Conservation (phyloP, 1,284 basidiomycete genomes). For the Ustilago bromivora region DNA sequence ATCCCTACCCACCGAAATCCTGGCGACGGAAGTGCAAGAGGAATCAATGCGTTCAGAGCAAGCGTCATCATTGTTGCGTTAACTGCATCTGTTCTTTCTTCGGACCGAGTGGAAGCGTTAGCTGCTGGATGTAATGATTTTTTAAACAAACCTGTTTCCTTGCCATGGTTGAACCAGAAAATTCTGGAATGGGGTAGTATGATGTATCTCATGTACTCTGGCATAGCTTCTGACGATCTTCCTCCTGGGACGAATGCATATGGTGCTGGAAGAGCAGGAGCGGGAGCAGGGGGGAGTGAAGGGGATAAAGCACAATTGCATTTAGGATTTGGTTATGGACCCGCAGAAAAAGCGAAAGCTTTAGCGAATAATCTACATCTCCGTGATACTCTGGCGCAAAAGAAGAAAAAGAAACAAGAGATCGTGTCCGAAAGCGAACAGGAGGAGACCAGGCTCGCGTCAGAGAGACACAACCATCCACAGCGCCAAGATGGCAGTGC, state of each 20-base stretch:
- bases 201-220: conserved; percentile 68
- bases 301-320: conserved; percentile 40
- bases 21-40: conserved; percentile 38
- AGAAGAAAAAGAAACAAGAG: conserved; percentile 41
- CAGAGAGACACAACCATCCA: not conserved
- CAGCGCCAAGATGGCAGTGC: not conserved
- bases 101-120: conserved; percentile 92
- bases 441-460: conserved; percentile 8
- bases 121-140: conserved; percentile 99
- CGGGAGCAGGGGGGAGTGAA: not conserved
- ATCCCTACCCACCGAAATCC: not conserved
- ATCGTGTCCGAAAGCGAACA: not conserved
- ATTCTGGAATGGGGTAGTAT: conserved; percentile 92
- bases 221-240: conserved; percentile 37
- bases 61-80: conserved; percentile 98
- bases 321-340: conserved; percentile 48
- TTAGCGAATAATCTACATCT: conserved; percentile 54
- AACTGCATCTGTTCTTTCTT: conserved; percentile 90
- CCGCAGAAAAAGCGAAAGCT: conserved; percentile 49
- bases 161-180: conserved; percentile 97
- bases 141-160: conserved; percentile 93
- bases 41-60: conserved; percentile 77
- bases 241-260: not conserved
- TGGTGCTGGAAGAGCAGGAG: too few relatives aligned
- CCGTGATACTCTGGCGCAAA: conserved; percentile 24